These are phyloP conservation scores for Canavalia ensiformis DNA, from an alignment of 306 rosid genomes.

Conservation along the genomic window DNA sequence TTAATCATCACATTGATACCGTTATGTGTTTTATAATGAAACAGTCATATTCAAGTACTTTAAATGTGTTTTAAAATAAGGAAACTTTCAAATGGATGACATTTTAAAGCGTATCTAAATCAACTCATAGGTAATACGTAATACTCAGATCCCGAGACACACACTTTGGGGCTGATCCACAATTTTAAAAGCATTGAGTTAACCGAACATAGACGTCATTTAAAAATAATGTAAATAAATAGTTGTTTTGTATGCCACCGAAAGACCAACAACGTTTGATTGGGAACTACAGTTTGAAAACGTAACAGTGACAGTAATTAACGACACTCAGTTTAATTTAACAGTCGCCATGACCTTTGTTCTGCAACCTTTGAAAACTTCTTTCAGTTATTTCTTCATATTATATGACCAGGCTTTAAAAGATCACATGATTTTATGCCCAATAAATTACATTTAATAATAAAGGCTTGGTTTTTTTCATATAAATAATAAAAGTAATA, in stretches of 20 bases:
- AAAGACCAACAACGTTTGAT: background rate
- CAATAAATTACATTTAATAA: background rate
- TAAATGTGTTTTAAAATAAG: background rate
- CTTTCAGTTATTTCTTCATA: background rate
- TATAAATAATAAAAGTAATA: background rate
- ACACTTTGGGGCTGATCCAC: slow-evolving; percentile 22
- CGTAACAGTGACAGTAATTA: background rate
- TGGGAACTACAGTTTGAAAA: slow-evolving; percentile 36
- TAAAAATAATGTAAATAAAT: background rate
- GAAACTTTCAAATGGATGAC: slow-evolving; percentile 47
- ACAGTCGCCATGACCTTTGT: background rate
- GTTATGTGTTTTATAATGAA: slow-evolving; percentile 20
- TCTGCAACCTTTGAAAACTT: slow-evolving; percentile 3
- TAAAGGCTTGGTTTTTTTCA: background rate
- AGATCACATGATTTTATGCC: slow-evolving; percentile 1
- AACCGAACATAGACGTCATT: background rate
- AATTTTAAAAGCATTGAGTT: background rate
- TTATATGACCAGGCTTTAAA: background rate
- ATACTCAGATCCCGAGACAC: slow-evolving; percentile 54
- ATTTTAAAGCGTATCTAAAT: slow-evolving; percentile 25
- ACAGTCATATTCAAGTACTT: slow-evolving; percentile 24
- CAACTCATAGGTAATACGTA: slow-evolving; percentile 12
- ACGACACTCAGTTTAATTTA: background rate
- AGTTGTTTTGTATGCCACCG: slow-evolving; percentile 24
- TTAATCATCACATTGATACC: background rate